These are phyloP conservation scores for Singerocomus rubriflavus DNA, from an alignment of 1,284 basidiomycete genomes.

Conservation along the genomic window DNA sequence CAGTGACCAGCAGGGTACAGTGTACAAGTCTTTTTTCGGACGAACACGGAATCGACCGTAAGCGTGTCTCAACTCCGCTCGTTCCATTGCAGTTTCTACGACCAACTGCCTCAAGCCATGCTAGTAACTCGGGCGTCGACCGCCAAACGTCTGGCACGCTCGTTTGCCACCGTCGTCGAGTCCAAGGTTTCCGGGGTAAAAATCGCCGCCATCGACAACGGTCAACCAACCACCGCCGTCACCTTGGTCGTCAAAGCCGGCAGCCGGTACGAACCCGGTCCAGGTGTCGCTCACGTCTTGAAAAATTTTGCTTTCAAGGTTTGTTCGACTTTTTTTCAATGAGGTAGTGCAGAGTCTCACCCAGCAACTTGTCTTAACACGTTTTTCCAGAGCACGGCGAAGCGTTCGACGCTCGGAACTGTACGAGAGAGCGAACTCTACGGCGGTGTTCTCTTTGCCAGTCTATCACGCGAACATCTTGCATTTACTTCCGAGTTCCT, in stretches of 20 bases:
- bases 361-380: constrained; percentile 3
- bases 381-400: constrained; percentile 64
- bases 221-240: constrained; percentile 78
- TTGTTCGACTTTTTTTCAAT: constrained; percentile 14
- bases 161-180: constrained; percentile 79
- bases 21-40: constrained; percentile 15
- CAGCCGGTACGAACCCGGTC: constrained; percentile 79
- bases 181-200: constrained; percentile 65
- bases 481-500: constrained; percentile 94
- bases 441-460: constrained; percentile 89
- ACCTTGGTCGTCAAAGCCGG: constrained; percentile 92
- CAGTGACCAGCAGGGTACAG: no score
- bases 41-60: constrained; percentile 24
- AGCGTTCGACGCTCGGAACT: constrained; percentile 87
- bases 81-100: constrained; percentile 1
- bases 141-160: constrained; percentile 57
- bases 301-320: constrained; percentile 99
- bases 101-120: constrained; percentile 36
- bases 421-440: constrained; percentile 93
- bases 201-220: constrained; percentile 80
- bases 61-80: constrained; percentile 23
- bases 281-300: constrained; percentile 87
- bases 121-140: constrained; percentile 59
- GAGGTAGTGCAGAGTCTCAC: background rate
- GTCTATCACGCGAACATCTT: constrained; percentile 87